These are phyloP conservation scores for Phytophthora sojae DNA, from an alignment of 352 stramenopile species.

Conservation along the genomic window DNA sequence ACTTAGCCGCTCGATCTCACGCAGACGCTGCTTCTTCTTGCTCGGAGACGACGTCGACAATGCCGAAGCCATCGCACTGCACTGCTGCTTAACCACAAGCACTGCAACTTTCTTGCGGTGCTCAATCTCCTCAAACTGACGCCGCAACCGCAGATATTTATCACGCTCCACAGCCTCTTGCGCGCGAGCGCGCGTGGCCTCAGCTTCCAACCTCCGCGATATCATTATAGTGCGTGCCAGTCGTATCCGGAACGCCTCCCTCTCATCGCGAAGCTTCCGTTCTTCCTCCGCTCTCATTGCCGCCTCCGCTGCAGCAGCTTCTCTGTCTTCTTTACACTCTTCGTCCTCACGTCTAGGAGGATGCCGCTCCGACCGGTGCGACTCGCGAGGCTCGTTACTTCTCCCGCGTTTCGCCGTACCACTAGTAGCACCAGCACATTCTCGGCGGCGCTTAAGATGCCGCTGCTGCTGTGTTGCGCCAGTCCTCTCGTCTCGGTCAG, in stretches of 20 bases:
- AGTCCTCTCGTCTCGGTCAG: conserved; percentile 31
- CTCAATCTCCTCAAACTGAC: conserved; percentile 44
- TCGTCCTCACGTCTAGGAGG: conserved; percentile 21
- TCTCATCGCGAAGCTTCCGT: conserved; percentile 34
- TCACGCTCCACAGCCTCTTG: conserved; percentile 52
- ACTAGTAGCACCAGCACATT: conserved; percentile 1
- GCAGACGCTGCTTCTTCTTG: conserved; percentile 45
- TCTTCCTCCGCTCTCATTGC: conserved; percentile 29
- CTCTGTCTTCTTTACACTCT: conserved; percentile 23
- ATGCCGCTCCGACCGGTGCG: neutral
- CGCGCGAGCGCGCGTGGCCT: conserved; percentile 42
- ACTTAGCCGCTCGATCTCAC: conserved; percentile 59
- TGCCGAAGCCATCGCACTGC: conserved; percentile 55
- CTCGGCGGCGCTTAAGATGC: conserved; percentile 32
- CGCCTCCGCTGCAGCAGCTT: conserved; percentile 7
- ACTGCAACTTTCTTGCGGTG: conserved; percentile 74
- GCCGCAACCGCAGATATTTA: conserved; percentile 56
- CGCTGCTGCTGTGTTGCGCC: conserved; percentile 7
- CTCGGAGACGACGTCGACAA: conserved; percentile 33
- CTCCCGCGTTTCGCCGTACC: conserved; percentile 11
- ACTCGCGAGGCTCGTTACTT: conserved; percentile 14
- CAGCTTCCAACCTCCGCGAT: conserved; percentile 43
- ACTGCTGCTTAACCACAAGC: conserved; percentile 67
- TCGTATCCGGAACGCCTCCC: conserved; percentile 76
- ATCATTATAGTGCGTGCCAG: conserved; percentile 61